Conservation (phyloP, 2,329 filamentous ascomycete species). For the Fusarium tupiense region DNA sequence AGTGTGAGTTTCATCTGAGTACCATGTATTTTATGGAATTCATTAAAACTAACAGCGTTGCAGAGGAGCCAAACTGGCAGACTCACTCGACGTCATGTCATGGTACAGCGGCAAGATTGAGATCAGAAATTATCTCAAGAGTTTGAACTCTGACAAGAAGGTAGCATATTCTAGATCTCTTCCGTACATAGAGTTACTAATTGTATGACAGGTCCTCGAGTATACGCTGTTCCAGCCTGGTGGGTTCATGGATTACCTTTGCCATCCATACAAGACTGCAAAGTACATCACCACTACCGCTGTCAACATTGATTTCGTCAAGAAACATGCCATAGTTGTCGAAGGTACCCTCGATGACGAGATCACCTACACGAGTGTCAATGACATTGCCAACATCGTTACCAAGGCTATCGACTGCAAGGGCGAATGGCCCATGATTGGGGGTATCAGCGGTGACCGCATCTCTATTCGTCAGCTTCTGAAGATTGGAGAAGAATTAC, state of each 20-base stretch:
- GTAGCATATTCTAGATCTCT: too few species aligned
- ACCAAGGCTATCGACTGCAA: neutral
- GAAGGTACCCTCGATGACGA: neutral
- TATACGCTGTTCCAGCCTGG: neutral
- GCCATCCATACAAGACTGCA: neutral
- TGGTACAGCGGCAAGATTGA: slow-evolving; percentile 12
- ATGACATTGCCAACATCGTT: neutral
- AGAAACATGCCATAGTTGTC: neutral
- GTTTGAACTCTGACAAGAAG: neutral
- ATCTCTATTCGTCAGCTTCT: neutral
- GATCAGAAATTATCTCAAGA: neutral
- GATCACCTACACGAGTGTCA: neutral
- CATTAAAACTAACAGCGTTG: too few species aligned
- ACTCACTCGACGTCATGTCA: neutral
- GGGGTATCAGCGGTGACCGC: neutral
- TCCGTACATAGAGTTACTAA: too few species aligned
- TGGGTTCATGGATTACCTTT: slow-evolving; percentile 14
- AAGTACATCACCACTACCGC: neutral
- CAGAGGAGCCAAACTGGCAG: neutral
- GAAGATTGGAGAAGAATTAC: neutral
- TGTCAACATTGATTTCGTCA: neutral
- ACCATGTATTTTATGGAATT: too few species aligned
- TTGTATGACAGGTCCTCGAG: neutral
- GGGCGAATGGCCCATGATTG: neutral
- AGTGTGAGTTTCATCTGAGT: too few species aligned